A percentile compares a stretch with the other conserved stretches of the same genome.
These are phyloP conservation scores for Trichoderma endophyticum DNA, from an alignment of 2,329 filamentous ascomycete species.

Conservation along the genomic window DNA sequence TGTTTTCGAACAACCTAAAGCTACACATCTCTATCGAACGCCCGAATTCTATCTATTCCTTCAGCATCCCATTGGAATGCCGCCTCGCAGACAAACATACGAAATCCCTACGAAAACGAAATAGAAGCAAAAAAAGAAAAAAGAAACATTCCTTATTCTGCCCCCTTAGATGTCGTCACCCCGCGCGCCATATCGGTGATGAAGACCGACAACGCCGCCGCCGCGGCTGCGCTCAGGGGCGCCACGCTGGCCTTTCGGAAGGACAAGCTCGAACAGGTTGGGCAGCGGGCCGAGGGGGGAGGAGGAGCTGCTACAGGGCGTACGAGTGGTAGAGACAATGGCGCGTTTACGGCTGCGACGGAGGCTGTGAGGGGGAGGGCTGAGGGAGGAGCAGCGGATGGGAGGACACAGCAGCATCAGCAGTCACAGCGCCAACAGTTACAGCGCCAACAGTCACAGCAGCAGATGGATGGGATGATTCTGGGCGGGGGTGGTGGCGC, in stretches of 20 bases:
- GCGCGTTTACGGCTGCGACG: slow-evolving; percentile 45
- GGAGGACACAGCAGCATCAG: slow-evolving; percentile 25
- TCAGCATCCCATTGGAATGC: not conserved
- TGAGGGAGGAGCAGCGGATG: not conserved
- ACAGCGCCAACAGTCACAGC: slow-evolving; percentile 30
- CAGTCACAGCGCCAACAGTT: slow-evolving; percentile 32
- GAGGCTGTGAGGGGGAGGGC: slow-evolving; percentile 31
- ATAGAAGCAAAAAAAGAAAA: not conserved
- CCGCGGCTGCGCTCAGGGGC: slow-evolving; percentile 48
- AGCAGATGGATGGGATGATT: slow-evolving; percentile 12
- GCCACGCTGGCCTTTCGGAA: slow-evolving; percentile 54
- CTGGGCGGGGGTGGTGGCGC: slow-evolving; percentile 28
- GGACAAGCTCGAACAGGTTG: slow-evolving; percentile 19
- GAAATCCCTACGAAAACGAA: not conserved
- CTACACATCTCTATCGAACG: not conserved
- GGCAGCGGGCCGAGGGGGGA: slow-evolving; percentile 16
- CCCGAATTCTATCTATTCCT: not conserved
- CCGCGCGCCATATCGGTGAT: slow-evolving; percentile 29
- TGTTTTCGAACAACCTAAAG: not conserved
- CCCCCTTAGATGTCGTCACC: slow-evolving; percentile 22
- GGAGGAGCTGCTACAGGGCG: not conserved
- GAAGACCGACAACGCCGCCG: slow-evolving; percentile 38
- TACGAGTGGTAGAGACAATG: slow-evolving; percentile 31
- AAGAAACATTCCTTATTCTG: not conserved
- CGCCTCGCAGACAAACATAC: not conserved